Conservation (phyloP, 768 basidiomycete species). For the Lentinula raphanica region DNA sequence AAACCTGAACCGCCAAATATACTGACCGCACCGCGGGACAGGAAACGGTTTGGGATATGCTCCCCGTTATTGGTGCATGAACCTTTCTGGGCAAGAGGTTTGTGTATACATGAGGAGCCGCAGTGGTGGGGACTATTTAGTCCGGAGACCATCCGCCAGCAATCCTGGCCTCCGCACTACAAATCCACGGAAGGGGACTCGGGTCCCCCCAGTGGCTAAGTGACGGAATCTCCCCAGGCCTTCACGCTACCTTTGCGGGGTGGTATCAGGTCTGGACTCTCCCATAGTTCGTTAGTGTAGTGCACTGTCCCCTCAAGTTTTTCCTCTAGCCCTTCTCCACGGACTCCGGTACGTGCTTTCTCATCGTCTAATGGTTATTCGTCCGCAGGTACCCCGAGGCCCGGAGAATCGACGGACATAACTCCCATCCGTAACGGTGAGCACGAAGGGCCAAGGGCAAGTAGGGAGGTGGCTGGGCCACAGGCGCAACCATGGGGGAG, state of each 20-base stretch:
- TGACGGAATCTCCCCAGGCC: no score
- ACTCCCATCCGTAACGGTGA: not conserved
- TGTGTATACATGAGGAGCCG: not conserved
- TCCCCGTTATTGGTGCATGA: not conserved
- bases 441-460: not conserved
- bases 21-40: not conserved
- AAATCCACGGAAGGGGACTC: not conserved
- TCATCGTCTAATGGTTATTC: not conserved
- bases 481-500: not conserved
- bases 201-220: not conserved
- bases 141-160: not conserved
- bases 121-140: conserved; percentile 2
- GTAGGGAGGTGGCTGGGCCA: not conserved
- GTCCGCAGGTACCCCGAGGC: not conserved
- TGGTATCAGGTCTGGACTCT: not conserved
- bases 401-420: not conserved
- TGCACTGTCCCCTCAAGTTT: not conserved
- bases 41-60: not conserved
- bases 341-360: not conserved
- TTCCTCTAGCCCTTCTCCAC: not conserved
- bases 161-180: not conserved
- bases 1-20: not conserved
- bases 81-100: not conserved
- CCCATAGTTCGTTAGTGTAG: not conserved
- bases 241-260: not conserved